These are phyloP conservation scores for Alternaria triticimaculans DNA, from an alignment of 2,329 filamentous ascomycete genomes.

Conservation along the genomic window DNA sequence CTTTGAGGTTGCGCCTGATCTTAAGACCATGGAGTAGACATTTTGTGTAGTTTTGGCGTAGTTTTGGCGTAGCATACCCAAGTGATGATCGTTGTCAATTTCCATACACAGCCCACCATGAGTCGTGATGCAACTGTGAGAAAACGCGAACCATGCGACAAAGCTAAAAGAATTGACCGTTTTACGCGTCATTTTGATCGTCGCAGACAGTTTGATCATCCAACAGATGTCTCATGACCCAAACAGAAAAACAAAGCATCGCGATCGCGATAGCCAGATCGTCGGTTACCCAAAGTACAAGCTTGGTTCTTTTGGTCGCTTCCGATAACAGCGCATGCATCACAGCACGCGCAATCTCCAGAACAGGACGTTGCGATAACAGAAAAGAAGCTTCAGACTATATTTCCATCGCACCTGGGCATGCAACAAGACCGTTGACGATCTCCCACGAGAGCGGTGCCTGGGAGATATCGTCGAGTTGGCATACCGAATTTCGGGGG, in stretches of 20 bases:
- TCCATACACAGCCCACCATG: background rate
- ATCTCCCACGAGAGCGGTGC: background rate
- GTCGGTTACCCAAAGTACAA: background rate
- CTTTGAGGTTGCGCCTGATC: slow-evolving; percentile 76
- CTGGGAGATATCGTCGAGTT: background rate
- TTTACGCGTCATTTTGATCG: background rate
- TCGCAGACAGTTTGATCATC: background rate
- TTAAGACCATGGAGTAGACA: slow-evolving; percentile 73
- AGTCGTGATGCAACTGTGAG: background rate
- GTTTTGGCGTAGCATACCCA: background rate
- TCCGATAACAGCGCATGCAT: background rate
- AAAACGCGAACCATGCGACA: background rate
- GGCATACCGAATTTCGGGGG: background rate
- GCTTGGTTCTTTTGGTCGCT: background rate
- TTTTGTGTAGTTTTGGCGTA: background rate
- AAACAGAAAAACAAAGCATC: background rate
- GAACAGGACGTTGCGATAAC: background rate
- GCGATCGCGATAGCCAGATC: background rate
- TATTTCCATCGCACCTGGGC: background rate
- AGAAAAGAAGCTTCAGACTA: background rate
- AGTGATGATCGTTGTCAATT: background rate
- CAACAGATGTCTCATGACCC: background rate
- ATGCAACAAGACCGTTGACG: background rate
- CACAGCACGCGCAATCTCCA: background rate
- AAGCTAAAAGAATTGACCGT: background rate